A percentile compares a stretch with the other conserved stretches of the same genome.
phyloP scores from a whole-genome alignment of 1,284 basidiomycete species.

The Mycosarcoma maydis region DNA sequence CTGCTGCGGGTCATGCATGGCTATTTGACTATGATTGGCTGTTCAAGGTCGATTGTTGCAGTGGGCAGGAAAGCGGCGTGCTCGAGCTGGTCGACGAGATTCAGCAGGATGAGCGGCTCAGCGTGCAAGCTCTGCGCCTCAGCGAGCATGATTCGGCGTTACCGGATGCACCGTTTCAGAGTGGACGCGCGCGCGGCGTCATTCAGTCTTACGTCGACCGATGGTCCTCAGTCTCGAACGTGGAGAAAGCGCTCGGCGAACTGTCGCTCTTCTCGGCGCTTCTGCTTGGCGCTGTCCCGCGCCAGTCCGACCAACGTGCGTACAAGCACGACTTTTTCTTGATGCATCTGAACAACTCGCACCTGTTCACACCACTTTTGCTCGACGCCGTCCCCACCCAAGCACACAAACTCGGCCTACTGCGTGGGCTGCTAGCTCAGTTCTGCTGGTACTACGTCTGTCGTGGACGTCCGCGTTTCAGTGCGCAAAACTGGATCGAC shows the following conservation, averaged over 20 bases:
- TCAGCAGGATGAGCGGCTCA: slow-evolving; percentile 15
- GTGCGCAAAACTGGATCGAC: background rate
- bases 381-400: slow-evolving; percentile 3
- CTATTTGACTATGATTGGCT: slow-evolving; percentile 33
- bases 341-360: slow-evolving; percentile 49
- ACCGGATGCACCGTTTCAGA: slow-evolving; percentile 20
- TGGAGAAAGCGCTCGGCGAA: slow-evolving; percentile 12
- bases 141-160: slow-evolving; percentile 4
- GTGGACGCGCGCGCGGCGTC: slow-evolving; percentile 1
- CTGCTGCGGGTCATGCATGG: slow-evolving; percentile 8
- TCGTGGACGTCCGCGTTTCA: slow-evolving; percentile 16
- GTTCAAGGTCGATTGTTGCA: background rate
- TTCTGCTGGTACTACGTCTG: slow-evolving; percentile 33
- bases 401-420: background rate
- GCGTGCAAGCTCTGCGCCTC: slow-evolving; percentile 1
- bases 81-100: slow-evolving; percentile 20
- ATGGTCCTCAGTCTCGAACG: slow-evolving; percentile 5
- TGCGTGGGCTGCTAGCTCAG: slow-evolving; percentile 19
- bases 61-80: background rate
- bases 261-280: slow-evolving; percentile 25
- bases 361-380: slow-evolving; percentile 28
- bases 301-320: background rate
- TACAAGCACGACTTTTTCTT: slow-evolving; percentile 49
- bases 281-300: slow-evolving; percentile 27
- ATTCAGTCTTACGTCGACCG: slow-evolving; percentile 30